These are phyloP conservation scores for Paraglomus occultum DNA, from an alignment of 192 early-diverging fungal genomes.

Conservation along the genomic window DNA sequence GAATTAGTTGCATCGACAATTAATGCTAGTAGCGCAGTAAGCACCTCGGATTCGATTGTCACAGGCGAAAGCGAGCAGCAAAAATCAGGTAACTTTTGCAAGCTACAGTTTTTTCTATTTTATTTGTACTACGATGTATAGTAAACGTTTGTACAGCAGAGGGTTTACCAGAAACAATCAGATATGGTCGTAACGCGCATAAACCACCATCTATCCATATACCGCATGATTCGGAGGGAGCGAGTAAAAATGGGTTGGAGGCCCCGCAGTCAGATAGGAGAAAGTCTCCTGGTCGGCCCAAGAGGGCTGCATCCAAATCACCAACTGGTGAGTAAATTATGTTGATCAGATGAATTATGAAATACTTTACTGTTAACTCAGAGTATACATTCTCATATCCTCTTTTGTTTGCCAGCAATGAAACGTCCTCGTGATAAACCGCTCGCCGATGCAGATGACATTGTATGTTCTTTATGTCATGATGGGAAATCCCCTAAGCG, in stretches of 20 bases:
- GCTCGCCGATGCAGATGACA: conserved; percentile 4
- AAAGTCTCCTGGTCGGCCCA: not conserved
- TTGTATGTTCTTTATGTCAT: conserved; percentile 33
- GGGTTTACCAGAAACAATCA: too few relatives aligned
- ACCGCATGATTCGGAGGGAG: too few relatives aligned
- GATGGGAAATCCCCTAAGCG: conserved; percentile 32
- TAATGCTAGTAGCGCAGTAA: not conserved
- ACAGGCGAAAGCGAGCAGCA: not conserved
- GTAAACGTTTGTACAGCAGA: not conserved
- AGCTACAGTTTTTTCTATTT: not conserved
- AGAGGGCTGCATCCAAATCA: not conserved
- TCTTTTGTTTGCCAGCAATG: not conserved
- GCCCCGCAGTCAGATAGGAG: not conserved
- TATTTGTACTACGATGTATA: not conserved
- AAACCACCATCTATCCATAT: too few relatives aligned
- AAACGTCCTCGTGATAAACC: not conserved
- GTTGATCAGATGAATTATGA: not conserved
- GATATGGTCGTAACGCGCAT: too few relatives aligned
- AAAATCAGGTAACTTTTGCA: not conserved
- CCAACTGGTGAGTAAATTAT: not conserved
- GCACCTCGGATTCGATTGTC: not conserved
- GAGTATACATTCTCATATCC: not conserved
- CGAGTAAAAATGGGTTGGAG: too few relatives aligned
- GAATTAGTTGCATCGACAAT: not conserved
- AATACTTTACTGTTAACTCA: not conserved